Percentiles rank a stretch among this genome's conserved stretches.
Evolutionary conservation across 345 rosid genomes (phyloP).

Genomic region (Durio zibethinus): DNA sequence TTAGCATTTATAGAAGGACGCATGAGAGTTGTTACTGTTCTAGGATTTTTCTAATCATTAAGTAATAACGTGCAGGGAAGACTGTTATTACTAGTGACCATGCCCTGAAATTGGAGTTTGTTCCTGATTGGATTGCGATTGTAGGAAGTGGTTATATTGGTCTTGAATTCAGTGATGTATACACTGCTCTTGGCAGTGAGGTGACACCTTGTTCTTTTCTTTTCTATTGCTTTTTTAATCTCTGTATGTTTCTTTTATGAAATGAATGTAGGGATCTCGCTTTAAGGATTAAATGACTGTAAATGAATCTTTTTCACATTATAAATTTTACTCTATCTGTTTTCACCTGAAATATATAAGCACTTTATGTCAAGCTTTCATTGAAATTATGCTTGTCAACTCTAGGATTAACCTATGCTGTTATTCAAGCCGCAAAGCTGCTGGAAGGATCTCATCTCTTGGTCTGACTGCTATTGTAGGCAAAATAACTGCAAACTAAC

Average conservation of each 20-base stretch:
- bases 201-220: slow-evolving; percentile 34
- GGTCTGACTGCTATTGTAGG: neutral
- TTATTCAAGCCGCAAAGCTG: neutral
- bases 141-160: slow-evolving; percentile 99
- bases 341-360: neutral
- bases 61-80: slow-evolving; percentile 63
- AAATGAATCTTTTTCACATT: neutral
- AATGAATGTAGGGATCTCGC: neutral
- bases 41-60: slow-evolving; percentile 10
- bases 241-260: neutral
- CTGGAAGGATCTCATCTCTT: neutral
- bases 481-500: neutral
- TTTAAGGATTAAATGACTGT: neutral
- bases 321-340: neutral
- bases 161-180: slow-evolving; percentile 98
- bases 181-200: slow-evolving; percentile 99
- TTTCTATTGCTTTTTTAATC: neutral
- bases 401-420: neutral
- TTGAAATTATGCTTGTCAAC: neutral
- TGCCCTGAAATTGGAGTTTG: slow-evolving; percentile 91
- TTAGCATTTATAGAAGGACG: neutral
- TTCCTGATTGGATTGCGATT: slow-evolving; percentile 98
- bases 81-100: slow-evolving; percentile 99
- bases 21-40: slow-evolving; percentile 7
- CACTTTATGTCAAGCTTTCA: neutral